phyloP scores from a whole-genome alignment of 305 asterid genomes.

The Monarda citriodora region DNA sequence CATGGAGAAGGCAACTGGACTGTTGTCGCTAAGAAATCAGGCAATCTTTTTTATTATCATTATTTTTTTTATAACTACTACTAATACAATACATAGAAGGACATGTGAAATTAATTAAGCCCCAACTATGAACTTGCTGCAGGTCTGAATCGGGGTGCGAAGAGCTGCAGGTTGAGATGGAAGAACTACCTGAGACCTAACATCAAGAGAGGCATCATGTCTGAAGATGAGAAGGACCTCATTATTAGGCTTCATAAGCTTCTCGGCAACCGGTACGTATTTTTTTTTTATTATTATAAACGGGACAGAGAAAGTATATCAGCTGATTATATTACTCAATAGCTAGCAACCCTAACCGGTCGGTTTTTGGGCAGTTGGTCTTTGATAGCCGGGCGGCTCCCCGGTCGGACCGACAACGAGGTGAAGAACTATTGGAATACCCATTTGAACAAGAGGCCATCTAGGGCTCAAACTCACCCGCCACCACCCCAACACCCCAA shows the following conservation, averaged over 20 bases:
- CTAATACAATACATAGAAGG: no score
- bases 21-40: slow-evolving; percentile 52
- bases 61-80: no score
- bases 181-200: slow-evolving; percentile 66
- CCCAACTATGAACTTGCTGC: no score
- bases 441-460: slow-evolving; percentile 57
- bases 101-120: no score
- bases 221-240: slow-evolving; percentile 61
- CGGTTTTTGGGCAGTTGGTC: slow-evolving; percentile 35
- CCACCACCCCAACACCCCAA: neutral
- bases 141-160: slow-evolving; percentile 54
- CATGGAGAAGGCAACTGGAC: slow-evolving; percentile 74
- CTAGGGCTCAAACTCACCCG: slow-evolving; percentile 17
- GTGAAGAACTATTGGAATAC: slow-evolving; percentile 63
- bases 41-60: slow-evolving; percentile 12
- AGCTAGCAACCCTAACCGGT: neutral
- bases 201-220: slow-evolving; percentile 61
- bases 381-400: slow-evolving; percentile 53
- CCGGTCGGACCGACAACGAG: slow-evolving; percentile 60
- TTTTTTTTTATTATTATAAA: no score
- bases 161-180: slow-evolving; percentile 75
- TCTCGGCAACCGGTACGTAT: slow-evolving; percentile 53
- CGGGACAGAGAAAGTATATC: no score
- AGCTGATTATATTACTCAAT: no score
- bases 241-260: slow-evolving; percentile 67